Percentiles rank a stretch among this genome's conserved stretches.
Evolutionary conservation across 352 stramenopile genomes (phyloP).

Genomic region (Phytophthora foliorum): DNA sequence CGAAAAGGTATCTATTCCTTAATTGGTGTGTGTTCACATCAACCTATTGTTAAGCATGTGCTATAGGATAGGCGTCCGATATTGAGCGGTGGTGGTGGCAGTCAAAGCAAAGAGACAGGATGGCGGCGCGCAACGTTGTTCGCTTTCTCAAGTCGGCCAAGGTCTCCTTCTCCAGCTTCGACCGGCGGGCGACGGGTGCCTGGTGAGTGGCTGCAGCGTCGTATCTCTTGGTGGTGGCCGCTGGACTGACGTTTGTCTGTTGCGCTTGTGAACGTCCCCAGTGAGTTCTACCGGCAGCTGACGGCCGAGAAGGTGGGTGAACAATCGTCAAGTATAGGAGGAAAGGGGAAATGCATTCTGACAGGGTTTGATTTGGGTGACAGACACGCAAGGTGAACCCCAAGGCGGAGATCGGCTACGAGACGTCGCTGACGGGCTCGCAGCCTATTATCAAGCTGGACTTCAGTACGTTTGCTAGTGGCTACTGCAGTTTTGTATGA

Average conservation of each 20-base stretch:
- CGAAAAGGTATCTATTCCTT: slow-evolving; percentile 16
- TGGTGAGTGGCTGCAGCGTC: slow-evolving; percentile 53
- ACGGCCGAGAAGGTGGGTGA: slow-evolving; percentile 73
- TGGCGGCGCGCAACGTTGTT: slow-evolving; percentile 87
- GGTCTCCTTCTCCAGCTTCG: slow-evolving; percentile 88
- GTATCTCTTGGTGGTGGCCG: background rate
- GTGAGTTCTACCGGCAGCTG: slow-evolving; percentile 90
- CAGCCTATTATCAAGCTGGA: slow-evolving; percentile 79
- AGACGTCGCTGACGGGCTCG: slow-evolving; percentile 62
- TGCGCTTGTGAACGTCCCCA: slow-evolving; percentile 27
- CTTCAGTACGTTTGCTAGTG: slow-evolving; percentile 64
- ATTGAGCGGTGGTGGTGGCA: slow-evolving; percentile 41
- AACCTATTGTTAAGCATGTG: slow-evolving; percentile 6
- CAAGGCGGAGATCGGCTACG: slow-evolving; percentile 79
- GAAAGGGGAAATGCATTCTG: background rate
- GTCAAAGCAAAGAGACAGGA: slow-evolving; percentile 35
- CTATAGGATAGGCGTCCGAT: background rate
- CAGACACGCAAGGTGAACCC: slow-evolving; percentile 83
- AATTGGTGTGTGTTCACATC: background rate
- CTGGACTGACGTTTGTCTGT: background rate
- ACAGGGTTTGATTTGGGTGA: background rate
- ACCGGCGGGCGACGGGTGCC: slow-evolving; percentile 73
- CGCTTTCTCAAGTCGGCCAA: slow-evolving; percentile 90
- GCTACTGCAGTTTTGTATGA: background rate
- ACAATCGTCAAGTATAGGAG: background rate